These are phyloP conservation scores for Macroventuria anomochaeta DNA, from an alignment of 2,329 filamentous ascomycete genomes.

Conservation along the genomic window DNA sequence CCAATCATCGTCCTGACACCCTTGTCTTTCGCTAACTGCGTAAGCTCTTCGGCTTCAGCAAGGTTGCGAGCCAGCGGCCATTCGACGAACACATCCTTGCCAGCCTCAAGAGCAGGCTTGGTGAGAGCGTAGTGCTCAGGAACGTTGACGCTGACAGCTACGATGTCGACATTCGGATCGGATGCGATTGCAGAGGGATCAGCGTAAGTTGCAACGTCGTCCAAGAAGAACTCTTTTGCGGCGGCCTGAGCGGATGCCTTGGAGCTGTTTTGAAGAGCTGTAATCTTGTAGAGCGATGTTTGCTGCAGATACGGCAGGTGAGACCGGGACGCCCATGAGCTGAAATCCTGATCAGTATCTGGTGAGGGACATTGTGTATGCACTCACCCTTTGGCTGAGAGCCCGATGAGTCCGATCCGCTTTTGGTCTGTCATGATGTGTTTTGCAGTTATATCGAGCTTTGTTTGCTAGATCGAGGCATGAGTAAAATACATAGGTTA, in stretches of 20 bases:
- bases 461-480: too few species aligned
- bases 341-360: constrained; percentile 13
- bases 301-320: constrained; percentile 50
- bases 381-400: constrained; percentile 40
- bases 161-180: constrained; percentile 57
- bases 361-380: background rate
- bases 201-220: constrained; percentile 52
- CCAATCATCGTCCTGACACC: constrained; percentile 56
- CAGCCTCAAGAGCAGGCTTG: constrained; percentile 52
- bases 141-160: constrained; percentile 55
- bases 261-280: constrained; percentile 59
- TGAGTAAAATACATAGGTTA: too few species aligned
- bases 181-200: constrained; percentile 52
- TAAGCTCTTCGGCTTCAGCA: constrained; percentile 53
- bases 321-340: constrained; percentile 48
- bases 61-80: constrained; percentile 56
- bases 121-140: constrained; percentile 52
- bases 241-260: constrained; percentile 52
- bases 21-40: constrained; percentile 49
- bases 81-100: constrained; percentile 56
- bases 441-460: too few species aligned
- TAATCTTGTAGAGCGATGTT: constrained; percentile 53
- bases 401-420: constrained; percentile 41
- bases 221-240: constrained; percentile 46
- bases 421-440: constrained; percentile 24